These are phyloP conservation scores for Debaryomyces castellii DNA, from an alignment of 805 yeast genomes.

Conservation along the genomic window DNA sequence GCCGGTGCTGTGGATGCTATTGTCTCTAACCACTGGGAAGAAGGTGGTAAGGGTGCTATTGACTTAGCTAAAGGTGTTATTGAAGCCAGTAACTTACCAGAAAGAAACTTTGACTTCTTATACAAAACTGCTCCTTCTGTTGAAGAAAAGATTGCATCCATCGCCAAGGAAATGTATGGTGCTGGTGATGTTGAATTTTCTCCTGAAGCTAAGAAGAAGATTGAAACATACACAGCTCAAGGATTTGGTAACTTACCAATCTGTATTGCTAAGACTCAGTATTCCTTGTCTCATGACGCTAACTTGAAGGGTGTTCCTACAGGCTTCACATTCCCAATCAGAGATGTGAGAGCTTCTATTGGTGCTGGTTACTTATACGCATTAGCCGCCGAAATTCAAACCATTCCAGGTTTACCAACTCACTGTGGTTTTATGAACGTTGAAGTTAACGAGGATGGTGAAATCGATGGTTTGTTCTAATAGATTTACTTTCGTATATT, in stretches of 20 bases:
- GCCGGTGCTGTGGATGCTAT: slow-evolving; percentile 83
- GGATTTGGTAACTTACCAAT: slow-evolving; percentile 78
- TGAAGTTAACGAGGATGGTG: slow-evolving; percentile 77
- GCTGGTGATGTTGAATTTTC: slow-evolving; percentile 70
- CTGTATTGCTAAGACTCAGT: slow-evolving; percentile 85
- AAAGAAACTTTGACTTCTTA: slow-evolving; percentile 49
- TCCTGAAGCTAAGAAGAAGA: slow-evolving; percentile 67
- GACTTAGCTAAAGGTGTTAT: slow-evolving; percentile 72
- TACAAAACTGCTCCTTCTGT: slow-evolving; percentile 62
- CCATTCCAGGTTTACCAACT: slow-evolving; percentile 84
- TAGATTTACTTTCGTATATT: neutral
- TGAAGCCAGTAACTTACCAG: slow-evolving; percentile 52
- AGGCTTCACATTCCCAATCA: slow-evolving; percentile 75
- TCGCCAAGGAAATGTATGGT: slow-evolving; percentile 77
- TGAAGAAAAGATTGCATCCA: slow-evolving; percentile 64
- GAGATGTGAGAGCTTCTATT: slow-evolving; percentile 74
- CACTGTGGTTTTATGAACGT: slow-evolving; percentile 86
- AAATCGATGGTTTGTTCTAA: slow-evolving; percentile 76
- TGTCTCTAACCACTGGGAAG: slow-evolving; percentile 82
- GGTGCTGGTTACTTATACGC: slow-evolving; percentile 89
- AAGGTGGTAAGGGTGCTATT: slow-evolving; percentile 82
- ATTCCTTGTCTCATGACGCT: slow-evolving; percentile 81
- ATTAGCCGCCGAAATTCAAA: slow-evolving; percentile 81
- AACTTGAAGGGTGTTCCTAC: slow-evolving; percentile 80
- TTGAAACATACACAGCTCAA: slow-evolving; percentile 65